These are phyloP conservation scores for Lactarius tabidus DNA, from an alignment of 768 basidiomycete species.

Conservation along the genomic window DNA sequence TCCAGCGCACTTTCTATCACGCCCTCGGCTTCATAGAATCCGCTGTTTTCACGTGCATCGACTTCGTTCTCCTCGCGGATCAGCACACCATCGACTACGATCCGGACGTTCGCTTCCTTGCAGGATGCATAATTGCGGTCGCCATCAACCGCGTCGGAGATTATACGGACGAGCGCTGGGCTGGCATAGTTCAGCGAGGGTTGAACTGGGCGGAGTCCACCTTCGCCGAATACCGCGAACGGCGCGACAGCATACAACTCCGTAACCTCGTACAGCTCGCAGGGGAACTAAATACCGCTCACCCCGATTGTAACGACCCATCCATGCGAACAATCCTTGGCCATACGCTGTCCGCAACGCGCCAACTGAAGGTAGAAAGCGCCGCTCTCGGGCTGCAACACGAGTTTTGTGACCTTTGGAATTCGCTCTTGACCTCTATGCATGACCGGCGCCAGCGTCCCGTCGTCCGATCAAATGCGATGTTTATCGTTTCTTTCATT, in stretches of 20 bases:
- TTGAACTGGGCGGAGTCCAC: neutral
- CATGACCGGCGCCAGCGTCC: neutral
- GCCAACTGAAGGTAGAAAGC: neutral
- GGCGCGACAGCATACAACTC: neutral
- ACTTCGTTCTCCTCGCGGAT: conserved; percentile 6
- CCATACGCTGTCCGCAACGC: neutral
- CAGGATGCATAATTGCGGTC: conserved; percentile 4
- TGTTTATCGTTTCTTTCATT: neutral
- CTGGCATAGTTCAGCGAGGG: neutral
- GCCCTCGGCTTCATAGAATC: neutral
- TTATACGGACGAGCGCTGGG: neutral
- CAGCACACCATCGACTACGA: neutral
- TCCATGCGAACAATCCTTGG: neutral
- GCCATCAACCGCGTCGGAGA: neutral
- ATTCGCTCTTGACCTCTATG: neutral
- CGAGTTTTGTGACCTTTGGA: conserved; percentile 3
- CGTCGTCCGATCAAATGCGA: neutral
- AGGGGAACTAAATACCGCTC: neutral
- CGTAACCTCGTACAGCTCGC: neutral
- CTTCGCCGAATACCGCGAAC: neutral
- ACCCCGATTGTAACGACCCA: neutral
- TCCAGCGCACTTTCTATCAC: conserved; percentile 7
- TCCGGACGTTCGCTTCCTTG: neutral
- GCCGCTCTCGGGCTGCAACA: neutral
- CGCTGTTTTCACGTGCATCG: neutral